These are phyloP conservation scores for Atractiella rhizophila DNA, from an alignment of 768 basidiomycete genomes.

Conservation along the genomic window DNA sequence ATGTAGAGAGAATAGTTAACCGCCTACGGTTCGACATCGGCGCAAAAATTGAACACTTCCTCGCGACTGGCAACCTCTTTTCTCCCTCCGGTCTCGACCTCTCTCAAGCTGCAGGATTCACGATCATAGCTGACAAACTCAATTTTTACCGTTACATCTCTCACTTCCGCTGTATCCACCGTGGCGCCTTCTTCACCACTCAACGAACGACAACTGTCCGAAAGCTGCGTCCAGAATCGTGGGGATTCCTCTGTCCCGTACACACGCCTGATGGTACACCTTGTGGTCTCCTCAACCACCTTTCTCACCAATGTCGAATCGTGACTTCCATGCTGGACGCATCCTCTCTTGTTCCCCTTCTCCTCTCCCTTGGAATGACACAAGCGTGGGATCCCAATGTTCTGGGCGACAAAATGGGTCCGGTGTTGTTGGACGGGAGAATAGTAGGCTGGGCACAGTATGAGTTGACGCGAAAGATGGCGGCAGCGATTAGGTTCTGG, in stretches of 20 bases:
- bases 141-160: conserved; percentile 97
- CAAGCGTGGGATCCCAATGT: conserved; percentile 55
- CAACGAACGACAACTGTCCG: conserved; percentile 93
- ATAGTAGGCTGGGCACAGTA: conserved; percentile 82
- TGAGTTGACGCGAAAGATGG: conserved; percentile 45
- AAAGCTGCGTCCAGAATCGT: conserved; percentile 85
- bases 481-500: conserved; percentile 66
- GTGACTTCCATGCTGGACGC: conserved; percentile 40
- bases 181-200: conserved; percentile 97
- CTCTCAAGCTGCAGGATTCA: conserved; percentile 94
- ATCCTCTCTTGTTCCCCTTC: conserved; percentile 52
- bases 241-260: conserved; percentile 97
- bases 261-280: conserved; percentile 97
- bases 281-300: conserved; percentile 89
- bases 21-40: conserved; percentile 83
- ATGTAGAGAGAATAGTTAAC: conserved; percentile 45
- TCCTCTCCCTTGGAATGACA: conserved; percentile 78
- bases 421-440: conserved; percentile 81
- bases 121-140: conserved; percentile 92
- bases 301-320: conserved; percentile 78
- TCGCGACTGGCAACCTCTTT: conserved; percentile 86
- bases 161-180: conserved; percentile 94
- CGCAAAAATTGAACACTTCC: conserved; percentile 64
- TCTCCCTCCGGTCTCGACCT: conserved; percentile 87
- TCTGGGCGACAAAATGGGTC: conserved; percentile 55